Conservation (phyloP, 2,329 filamentous ascomycete species). For the Mollisia scopiformis region DNA sequence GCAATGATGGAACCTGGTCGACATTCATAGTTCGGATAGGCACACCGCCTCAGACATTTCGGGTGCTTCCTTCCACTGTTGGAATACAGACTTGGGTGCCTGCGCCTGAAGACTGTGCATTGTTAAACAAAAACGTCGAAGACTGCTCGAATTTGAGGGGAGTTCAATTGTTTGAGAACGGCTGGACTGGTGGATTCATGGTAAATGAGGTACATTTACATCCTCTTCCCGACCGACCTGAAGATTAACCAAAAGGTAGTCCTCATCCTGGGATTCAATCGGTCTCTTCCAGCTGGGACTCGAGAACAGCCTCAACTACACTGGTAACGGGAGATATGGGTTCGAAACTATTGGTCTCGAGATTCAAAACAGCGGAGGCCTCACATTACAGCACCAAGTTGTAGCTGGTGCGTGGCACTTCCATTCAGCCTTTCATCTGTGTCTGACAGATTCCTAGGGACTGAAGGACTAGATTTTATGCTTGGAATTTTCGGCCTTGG, state of each 20-base stretch:
- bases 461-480: constrained; percentile 20
- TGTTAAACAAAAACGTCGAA: constrained; percentile 10
- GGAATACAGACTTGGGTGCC: constrained; percentile 40
- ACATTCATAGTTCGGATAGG: constrained; percentile 43
- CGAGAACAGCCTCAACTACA: constrained; percentile 41
- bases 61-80: constrained; percentile 42
- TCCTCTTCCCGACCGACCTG: too few relatives aligned
- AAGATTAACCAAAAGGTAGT: background rate
- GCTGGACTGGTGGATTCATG: constrained; percentile 14
- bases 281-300: constrained; percentile 41
- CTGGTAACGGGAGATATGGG: constrained; percentile 27
- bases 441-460: constrained; percentile 2
- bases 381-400: constrained; percentile 17
- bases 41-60: constrained; percentile 40
- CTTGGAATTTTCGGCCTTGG: constrained; percentile 43
- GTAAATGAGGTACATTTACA: constrained; percentile 8
- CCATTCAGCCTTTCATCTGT: background rate
- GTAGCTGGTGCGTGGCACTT: constrained; percentile 29
- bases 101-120: constrained; percentile 16
- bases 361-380: constrained; percentile 26
- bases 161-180: constrained; percentile 8
- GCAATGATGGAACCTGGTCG: constrained; percentile 43
- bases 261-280: constrained; percentile 41
- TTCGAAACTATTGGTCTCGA: constrained; percentile 22
- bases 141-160: constrained; percentile 18